Conservation (phyloP, 2,329 filamentous ascomycete genomes). For the Dothidotthia symphoricarpi region DNA sequence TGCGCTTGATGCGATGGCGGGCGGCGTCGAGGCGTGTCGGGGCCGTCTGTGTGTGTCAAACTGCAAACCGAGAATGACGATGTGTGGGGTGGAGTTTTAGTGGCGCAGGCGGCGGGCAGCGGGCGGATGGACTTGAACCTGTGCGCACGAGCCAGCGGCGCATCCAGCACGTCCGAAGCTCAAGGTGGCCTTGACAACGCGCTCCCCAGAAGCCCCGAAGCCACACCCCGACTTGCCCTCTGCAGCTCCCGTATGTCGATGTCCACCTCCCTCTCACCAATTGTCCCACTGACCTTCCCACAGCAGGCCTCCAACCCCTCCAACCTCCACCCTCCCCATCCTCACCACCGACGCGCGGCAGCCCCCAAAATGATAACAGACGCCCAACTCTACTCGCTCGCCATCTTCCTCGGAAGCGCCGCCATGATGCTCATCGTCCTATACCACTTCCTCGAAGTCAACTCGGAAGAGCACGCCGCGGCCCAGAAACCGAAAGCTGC, state of each 20-base stretch:
- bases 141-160: slow-evolving; percentile 17
- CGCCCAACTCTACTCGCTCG: slow-evolving; percentile 82
- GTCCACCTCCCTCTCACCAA: not conserved
- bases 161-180: slow-evolving; percentile 22
- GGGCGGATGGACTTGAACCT: slow-evolving; percentile 7
- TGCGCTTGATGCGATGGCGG: slow-evolving; percentile 16
- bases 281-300: slow-evolving; percentile 13
- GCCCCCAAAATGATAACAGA: slow-evolving; percentile 83
- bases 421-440: slow-evolving; percentile 91
- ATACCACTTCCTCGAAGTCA: slow-evolving; percentile 96
- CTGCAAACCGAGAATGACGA: slow-evolving; percentile 41
- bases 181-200: slow-evolving; percentile 26
- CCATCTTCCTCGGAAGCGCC: slow-evolving; percentile 85
- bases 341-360: slow-evolving; percentile 29
- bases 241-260: slow-evolving; percentile 3
- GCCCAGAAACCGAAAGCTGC: slow-evolving; percentile 29
- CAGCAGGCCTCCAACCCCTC: slow-evolving; percentile 13
- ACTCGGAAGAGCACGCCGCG: slow-evolving; percentile 59
- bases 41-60: slow-evolving; percentile 27
- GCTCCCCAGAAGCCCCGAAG: not conserved
- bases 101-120: slow-evolving; percentile 21
- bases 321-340: slow-evolving; percentile 13
- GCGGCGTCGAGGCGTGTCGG: slow-evolving; percentile 10
- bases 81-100: slow-evolving; percentile 29
- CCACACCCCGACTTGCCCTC: no score